Conservation (phyloP, 2,329 filamentous ascomycete genomes). For the Septoria petroselini region DNA sequence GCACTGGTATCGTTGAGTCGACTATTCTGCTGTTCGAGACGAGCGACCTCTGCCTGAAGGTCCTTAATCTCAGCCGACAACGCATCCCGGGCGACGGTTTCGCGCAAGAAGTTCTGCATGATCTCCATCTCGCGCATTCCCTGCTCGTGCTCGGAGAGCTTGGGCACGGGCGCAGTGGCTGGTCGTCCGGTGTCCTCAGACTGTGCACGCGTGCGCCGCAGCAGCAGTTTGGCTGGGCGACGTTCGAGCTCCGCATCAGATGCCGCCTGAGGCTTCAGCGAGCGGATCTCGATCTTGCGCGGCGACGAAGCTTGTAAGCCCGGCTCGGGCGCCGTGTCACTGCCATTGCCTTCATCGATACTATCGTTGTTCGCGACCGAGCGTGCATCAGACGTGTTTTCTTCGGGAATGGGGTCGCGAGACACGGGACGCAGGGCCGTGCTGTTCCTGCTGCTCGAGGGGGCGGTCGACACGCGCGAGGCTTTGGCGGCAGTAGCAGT, state of each 20-base stretch:
- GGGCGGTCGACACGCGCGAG: conserved; percentile 10
- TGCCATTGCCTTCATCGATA: neutral
- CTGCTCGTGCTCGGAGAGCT: conserved; percentile 25
- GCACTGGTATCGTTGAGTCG: neutral
- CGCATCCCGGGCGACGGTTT: conserved; percentile 28
- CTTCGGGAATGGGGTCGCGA: conserved; percentile 31
- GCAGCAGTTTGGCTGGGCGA: conserved; percentile 16
- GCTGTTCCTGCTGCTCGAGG: conserved; percentile 14
- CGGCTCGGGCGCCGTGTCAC: conserved; percentile 14
- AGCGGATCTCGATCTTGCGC: conserved; percentile 32
- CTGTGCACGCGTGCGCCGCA: conserved; percentile 27
- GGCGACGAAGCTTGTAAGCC: conserved; percentile 22
- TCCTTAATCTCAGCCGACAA: conserved; percentile 29
- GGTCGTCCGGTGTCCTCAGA: conserved; percentile 25
- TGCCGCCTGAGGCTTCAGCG: conserved; percentile 25
- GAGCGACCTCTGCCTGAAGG: conserved; percentile 28
- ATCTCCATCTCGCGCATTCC: conserved; percentile 31
- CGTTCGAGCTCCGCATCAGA: conserved; percentile 31
- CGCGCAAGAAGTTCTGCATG: conserved; percentile 32
- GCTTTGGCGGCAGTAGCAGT: conserved; percentile 5
- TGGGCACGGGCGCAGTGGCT: conserved; percentile 22
- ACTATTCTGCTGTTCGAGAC: conserved; percentile 26
- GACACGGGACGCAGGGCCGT: conserved; percentile 21
- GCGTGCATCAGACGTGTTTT: conserved; percentile 8
- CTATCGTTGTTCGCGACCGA: neutral